Percentiles rank a stretch among this genome's conserved stretches.
Evolutionary conservation across 169 alveolate species (phyloP).

Genomic region (Cryptosporidium baileyi): DNA sequence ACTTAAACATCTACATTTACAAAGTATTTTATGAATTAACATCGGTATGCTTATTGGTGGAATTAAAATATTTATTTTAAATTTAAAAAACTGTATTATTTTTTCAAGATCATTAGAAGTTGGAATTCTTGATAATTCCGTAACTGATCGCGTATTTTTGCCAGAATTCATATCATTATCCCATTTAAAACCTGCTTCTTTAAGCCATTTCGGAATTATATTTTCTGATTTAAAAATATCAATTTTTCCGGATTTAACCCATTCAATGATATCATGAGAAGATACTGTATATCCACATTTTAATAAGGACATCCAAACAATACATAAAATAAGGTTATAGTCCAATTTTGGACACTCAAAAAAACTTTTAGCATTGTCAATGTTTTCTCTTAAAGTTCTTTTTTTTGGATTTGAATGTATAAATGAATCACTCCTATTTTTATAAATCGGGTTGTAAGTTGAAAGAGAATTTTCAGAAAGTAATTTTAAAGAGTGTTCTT

Average conservation of each 20-base stretch:
- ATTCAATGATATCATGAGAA: conserved; percentile 48
- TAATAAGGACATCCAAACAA: conserved; percentile 27
- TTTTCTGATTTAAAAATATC: conserved; percentile 49
- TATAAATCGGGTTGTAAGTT: background rate
- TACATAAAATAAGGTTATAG: conserved; percentile 22
- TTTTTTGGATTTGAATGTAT: background rate
- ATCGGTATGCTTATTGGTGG: conserved; percentile 44
- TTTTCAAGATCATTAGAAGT: conserved; percentile 24
- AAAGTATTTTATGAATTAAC: conserved; percentile 19
- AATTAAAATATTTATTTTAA: background rate
- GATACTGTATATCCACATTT: conserved; percentile 50
- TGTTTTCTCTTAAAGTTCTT: background rate
- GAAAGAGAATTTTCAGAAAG: conserved; percentile 8
- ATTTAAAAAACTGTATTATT: background rate
- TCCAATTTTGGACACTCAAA: conserved; percentile 47
- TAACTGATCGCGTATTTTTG: conserved; percentile 47
- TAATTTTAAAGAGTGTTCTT: background rate
- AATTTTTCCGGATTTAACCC: conserved; percentile 64
- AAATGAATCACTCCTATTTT: background rate
- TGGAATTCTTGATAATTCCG: conserved; percentile 48
- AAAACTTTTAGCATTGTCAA: background rate
- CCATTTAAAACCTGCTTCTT: conserved; percentile 68
- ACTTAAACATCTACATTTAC: conserved; percentile 11
- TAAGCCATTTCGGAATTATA: conserved; percentile 47
- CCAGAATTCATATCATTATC: conserved; percentile 42